Evolutionary conservation across 352 stramenopile species (phyloP).

Genomic region (Globisporangium mamillatum): DNA sequence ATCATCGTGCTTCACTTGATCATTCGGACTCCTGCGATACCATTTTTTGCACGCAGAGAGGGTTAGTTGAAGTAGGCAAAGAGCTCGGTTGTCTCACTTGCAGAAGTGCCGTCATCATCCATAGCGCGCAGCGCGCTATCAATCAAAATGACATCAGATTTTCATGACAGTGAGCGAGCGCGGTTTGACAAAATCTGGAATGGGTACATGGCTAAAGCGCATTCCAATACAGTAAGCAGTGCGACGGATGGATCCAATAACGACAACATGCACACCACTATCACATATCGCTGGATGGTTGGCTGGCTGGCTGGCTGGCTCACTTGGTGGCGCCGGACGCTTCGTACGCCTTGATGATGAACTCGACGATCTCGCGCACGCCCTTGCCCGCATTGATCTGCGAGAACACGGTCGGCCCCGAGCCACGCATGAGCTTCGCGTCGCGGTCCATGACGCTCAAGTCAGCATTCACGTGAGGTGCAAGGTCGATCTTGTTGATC

Average conservation of each 20-base stretch:
- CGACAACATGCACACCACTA: background rate
- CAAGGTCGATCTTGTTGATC: slow-evolving; percentile 99
- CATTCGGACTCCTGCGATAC: background rate
- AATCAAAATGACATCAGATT: background rate
- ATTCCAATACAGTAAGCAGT: background rate
- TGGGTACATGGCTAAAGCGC: background rate
- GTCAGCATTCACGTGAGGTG: slow-evolving; percentile 93
- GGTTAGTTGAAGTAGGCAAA: background rate
- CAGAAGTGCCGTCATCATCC: background rate
- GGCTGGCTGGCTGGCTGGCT: background rate
- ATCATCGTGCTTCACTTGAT: background rate
- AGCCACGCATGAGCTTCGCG: slow-evolving; percentile 92
- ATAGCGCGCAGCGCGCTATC: background rate
- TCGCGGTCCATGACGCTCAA: slow-evolving; percentile 95
- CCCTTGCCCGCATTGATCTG: slow-evolving; percentile 92
- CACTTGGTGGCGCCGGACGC: slow-evolving; percentile 30
- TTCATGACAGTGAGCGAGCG: background rate
- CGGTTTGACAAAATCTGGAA: background rate
- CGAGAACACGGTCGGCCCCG: slow-evolving; percentile 94
- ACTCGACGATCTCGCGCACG: slow-evolving; percentile 88
- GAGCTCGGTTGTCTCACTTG: background rate
- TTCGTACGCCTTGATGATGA: slow-evolving; percentile 52
- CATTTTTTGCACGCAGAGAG: background rate
- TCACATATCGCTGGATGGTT: background rate
- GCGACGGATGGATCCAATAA: background rate